Evolutionary conservation across 257 asterid genomes (phyloP), one percentile per base, ranked within the genome.

Genomic region (Dorcoceras hygrometricum): DNA sequence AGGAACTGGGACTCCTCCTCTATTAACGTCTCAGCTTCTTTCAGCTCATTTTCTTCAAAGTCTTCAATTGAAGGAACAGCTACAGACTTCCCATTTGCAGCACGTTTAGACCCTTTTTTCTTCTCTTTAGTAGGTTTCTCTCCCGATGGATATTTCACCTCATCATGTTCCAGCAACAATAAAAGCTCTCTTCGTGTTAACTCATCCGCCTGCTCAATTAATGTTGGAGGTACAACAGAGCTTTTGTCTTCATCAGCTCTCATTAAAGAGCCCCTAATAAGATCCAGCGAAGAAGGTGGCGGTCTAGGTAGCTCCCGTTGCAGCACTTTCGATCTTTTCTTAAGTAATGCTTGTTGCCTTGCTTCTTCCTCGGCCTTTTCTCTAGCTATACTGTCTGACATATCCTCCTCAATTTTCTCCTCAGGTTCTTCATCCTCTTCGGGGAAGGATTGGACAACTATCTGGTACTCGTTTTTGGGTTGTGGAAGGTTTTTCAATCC

Each of bases 271-370:
- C 63, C 75, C 68, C 78, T 85, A 25, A 94, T 89, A 71, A 90
- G 81, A 60, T 88, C 96, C 77, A 90, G 51, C 6, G 98, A 85
- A 75, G 91, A 82, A 63, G 77, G 71, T 70, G 98, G 97, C 51
- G 98, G 99, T 78, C 99, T 82, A n/a, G 99, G 99, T 32, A 94
- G 88, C 82, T 87, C 96, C 82, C 99, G 85, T 78, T 94, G 99
- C 77, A 94, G 72, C 18, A 87, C 97, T 81, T 94, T 94, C 3
- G 98, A 94, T 77, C 99, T 85, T 79, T 90, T 90, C 75, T 80
- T 81, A 59, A 94, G 95, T 60, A 94, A 77, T 34, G 84, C 96
- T 59, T 85, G 96, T 51, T 57, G 95, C 78, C 87, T 83, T 24
- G 96, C 98, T 75, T 90, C 96, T 79, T 94, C 98, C 76, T 82